These are phyloP conservation scores for Globisporangium spiculum DNA, from an alignment of 352 stramenopile species.

Conservation along the genomic window DNA sequence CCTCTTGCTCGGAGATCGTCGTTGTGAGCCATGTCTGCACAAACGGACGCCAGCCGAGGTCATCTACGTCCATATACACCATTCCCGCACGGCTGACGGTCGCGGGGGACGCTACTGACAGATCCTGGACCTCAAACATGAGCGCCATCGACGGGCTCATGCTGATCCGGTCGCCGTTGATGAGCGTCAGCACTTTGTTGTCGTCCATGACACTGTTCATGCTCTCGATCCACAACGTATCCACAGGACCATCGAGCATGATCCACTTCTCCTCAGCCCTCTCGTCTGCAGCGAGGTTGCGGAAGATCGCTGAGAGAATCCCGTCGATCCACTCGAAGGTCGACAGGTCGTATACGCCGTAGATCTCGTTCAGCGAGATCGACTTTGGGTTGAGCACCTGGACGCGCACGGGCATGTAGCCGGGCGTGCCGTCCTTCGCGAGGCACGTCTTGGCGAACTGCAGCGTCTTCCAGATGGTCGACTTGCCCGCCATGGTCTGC, in stretches of 20 bases:
- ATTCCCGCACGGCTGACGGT: conserved; percentile 93
- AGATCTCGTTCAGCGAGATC: conserved; percentile 89
- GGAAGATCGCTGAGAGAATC: conserved; percentile 81
- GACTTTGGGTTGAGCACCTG: conserved; percentile 89
- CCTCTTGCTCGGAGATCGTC: conserved; percentile 56
- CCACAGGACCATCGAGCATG: conserved; percentile 84
- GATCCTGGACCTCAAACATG: conserved; percentile 94
- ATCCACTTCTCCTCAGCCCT: conserved; percentile 87
- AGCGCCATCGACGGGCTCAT: conserved; percentile 88
- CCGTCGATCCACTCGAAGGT: conserved; percentile 88
- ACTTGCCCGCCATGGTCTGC: conserved; percentile 89
- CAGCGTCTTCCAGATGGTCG: conserved; percentile 84
- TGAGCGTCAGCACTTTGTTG: conserved; percentile 85
- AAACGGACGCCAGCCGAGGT: conserved; percentile 78
- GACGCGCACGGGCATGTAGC: conserved; percentile 82
- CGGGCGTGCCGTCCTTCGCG: conserved; percentile 62
- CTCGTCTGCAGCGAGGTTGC: conserved; percentile 70
- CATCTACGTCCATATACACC: conserved; percentile 91
- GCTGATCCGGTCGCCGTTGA: conserved; percentile 85
- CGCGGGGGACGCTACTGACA: conserved; percentile 91
- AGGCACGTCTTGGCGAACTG: conserved; percentile 71
- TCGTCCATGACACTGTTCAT: conserved; percentile 91
- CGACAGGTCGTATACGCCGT: conserved; percentile 87
- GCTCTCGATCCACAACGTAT: conserved; percentile 89
- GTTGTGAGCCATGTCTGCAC: conserved; percentile 74